Percentiles rank a stretch among this genome's conserved stretches.
phyloP scores from a whole-genome alignment of 768 basidiomycete species.

The Rhodotorula kratochvilovae region DNA sequence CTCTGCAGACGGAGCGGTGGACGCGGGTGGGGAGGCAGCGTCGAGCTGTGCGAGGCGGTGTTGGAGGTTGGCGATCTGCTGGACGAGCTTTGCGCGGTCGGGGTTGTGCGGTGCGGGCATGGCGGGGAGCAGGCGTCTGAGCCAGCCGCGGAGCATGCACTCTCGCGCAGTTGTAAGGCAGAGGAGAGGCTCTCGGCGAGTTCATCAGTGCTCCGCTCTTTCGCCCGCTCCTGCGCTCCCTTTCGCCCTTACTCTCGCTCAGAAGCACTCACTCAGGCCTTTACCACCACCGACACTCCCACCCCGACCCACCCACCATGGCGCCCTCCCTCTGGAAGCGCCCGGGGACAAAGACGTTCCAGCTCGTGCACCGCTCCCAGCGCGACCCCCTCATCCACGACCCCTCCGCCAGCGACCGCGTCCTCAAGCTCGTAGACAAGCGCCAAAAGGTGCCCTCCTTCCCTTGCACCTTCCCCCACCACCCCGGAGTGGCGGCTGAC shows the following conservation, averaged over 20 bases:
- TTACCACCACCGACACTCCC: background rate
- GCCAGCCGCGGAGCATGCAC: constrained; percentile 16
- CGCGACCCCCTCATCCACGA: constrained; percentile 93
- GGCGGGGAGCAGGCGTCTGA: background rate
- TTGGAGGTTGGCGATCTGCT: constrained; percentile 23
- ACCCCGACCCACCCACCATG: constrained; percentile 2
- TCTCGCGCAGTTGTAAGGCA: background rate
- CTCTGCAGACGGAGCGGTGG: background rate
- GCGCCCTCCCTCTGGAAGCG: constrained; percentile 71
- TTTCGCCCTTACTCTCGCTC: background rate
- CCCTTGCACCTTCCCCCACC: background rate
- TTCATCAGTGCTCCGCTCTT: background rate
- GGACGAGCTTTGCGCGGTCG: constrained; percentile 7
- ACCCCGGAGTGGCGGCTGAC: background rate
- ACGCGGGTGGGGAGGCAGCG: background rate
- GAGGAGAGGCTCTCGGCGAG: background rate
- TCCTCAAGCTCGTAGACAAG: constrained; percentile 76
- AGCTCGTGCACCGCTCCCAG: constrained; percentile 93
- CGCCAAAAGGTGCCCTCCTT: constrained; percentile 43
- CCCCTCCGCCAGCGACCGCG: constrained; percentile 77
- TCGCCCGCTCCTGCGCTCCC: background rate
- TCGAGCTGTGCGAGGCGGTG: constrained; percentile 16
- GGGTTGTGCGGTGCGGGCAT: constrained; percentile 10
- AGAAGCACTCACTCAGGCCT: background rate
- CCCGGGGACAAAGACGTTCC: constrained; percentile 86